Evolutionary conservation across 305 asterid genomes (phyloP).

Genomic region (Fraxinus paxiana): DNA sequence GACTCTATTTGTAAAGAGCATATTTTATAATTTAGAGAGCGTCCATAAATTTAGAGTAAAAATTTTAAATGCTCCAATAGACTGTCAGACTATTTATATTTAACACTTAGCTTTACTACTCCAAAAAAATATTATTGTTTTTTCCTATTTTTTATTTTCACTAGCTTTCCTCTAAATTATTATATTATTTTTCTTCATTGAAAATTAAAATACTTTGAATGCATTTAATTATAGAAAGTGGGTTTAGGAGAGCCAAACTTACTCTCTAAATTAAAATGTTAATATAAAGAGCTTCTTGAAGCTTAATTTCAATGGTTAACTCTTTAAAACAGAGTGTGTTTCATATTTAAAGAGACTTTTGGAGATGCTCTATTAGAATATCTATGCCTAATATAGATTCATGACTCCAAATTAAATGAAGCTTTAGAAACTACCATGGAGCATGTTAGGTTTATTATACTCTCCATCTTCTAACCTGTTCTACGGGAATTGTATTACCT

Average conservation of each 20-base stretch:
- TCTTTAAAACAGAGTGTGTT: too few species aligned
- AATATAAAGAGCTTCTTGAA: background rate
- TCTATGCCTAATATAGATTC: background rate
- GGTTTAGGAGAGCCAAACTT: background rate
- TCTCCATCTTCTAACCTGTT: background rate
- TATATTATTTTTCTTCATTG: background rate
- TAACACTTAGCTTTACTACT: background rate
- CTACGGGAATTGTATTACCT: background rate
- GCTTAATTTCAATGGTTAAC: background rate
- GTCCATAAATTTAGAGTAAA: background rate
- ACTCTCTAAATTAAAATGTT: background rate
- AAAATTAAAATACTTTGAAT: background rate
- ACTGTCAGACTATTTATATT: background rate
- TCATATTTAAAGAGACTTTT: background rate
- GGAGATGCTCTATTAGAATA: background rate
- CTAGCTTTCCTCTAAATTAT: background rate
- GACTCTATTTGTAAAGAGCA: background rate
- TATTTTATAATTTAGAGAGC: background rate
- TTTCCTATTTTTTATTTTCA: background rate
- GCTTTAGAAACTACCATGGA: background rate
- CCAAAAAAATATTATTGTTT: background rate
- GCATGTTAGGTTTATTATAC: background rate
- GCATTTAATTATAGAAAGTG: background rate
- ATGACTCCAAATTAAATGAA: background rate
- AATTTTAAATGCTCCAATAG: background rate